Conservation (phyloP, 352 stramenopile species). For the Pythium grandisporangium region DNA sequence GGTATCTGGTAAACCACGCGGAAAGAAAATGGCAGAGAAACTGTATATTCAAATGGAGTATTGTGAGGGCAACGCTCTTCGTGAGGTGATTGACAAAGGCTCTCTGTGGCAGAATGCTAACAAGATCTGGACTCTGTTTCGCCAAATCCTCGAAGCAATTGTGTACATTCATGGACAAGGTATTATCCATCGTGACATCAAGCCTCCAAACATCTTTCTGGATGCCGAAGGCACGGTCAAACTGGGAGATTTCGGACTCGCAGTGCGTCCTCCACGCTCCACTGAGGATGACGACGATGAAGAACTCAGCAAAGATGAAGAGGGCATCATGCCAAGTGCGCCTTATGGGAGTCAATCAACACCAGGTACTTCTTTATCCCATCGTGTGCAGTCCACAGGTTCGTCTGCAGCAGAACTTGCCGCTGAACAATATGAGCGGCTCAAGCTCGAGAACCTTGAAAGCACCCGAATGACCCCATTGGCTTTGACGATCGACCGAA, state of each 20-base stretch:
- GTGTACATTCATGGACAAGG: constrained; percentile 92
- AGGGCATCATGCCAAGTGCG: no score
- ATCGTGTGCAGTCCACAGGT: constrained; percentile 43
- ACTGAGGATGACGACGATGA: constrained; percentile 36
- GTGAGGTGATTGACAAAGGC: constrained; percentile 92
- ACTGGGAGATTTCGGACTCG: constrained; percentile 93
- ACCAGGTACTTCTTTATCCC: background rate
- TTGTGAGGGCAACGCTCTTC: constrained; percentile 89
- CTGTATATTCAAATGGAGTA: constrained; percentile 96
- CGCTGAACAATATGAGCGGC: constrained; percentile 49
- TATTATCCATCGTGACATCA: constrained; percentile 92
- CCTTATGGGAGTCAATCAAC: no score
- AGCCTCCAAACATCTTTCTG: constrained; percentile 92
- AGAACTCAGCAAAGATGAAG: constrained; percentile 12
- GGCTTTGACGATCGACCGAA: constrained; percentile 8
- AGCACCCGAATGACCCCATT: constrained; percentile 32
- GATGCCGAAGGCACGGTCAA: constrained; percentile 90
- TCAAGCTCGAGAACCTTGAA: constrained; percentile 64
- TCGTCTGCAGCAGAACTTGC: constrained; percentile 61
- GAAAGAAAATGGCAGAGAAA: constrained; percentile 54
- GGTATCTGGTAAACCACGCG: no score
- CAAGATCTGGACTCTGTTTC: constrained; percentile 92
- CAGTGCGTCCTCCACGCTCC: constrained; percentile 61
- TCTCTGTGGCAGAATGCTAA: constrained; percentile 69
- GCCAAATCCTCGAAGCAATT: constrained; percentile 93